Evolutionary conservation across 441 rosid species (phyloP).

Genomic region (Jatropha podagrica): DNA sequence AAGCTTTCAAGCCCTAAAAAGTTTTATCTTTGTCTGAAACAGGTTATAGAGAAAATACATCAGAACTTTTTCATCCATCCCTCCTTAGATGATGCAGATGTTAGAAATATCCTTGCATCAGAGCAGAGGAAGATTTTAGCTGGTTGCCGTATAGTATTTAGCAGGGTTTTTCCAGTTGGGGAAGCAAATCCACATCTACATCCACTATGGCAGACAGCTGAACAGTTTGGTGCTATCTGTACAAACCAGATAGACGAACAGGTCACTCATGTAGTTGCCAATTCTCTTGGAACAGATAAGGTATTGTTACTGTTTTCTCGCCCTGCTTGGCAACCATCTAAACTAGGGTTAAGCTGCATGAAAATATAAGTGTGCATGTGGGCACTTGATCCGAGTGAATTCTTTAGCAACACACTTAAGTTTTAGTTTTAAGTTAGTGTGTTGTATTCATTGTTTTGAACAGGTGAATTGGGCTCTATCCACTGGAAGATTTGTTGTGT

Average conservation of each 20-base stretch:
- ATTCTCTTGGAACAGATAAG: conserved; percentile 95
- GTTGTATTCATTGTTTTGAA: conserved; percentile 29
- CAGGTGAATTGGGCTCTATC: conserved; percentile 96
- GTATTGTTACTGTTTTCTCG: conserved; percentile 38
- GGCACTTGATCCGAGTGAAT: neutral
- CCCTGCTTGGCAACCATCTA: neutral
- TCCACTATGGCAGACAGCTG: conserved; percentile 97
- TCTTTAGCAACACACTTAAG: neutral
- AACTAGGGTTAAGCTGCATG: too few species aligned
- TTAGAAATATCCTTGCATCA: conserved; percentile 77
- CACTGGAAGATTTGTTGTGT: conserved; percentile 79
- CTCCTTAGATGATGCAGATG: conserved; percentile 79
- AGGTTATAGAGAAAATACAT: conserved; percentile 94
- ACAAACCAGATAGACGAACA: conserved; percentile 83
- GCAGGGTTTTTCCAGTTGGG: conserved; percentile 92
- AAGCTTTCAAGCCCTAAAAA: conserved; percentile 5
- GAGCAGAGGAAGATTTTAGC: conserved; percentile 86
- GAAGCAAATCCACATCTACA: conserved; percentile 92
- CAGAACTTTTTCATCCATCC: conserved; percentile 67
- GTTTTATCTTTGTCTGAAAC: conserved; percentile 19
- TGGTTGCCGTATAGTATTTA: conserved; percentile 87
- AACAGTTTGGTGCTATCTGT: conserved; percentile 97
- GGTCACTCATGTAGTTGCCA: conserved; percentile 97
- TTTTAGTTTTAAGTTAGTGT: conserved; percentile 9
- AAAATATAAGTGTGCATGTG: neutral